Base-by-base conservation (phyloP, 2,329 filamentous ascomycete species). In the Phialophora expanda region DNA sequence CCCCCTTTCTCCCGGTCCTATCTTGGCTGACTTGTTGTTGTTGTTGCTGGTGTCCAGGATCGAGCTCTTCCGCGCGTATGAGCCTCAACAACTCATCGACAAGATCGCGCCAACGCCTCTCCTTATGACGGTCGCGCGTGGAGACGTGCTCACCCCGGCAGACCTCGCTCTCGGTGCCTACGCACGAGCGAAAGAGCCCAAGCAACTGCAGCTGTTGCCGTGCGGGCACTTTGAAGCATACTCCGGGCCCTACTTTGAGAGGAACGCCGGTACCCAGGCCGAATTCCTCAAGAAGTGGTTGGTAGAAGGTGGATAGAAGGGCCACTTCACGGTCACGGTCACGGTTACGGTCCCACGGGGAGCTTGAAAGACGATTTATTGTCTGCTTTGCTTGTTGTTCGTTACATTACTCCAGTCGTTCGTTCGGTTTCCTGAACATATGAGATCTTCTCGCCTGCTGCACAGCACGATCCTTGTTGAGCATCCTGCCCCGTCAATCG, bases 201-300 rank as follows among this genome's bases (percentile, higher is more conserved):
- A 81, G 69, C 70, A 78, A 62, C 69, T 81, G 56, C 70, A 75
- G 12, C 68, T 78, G 22, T 59, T 80, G 26, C 71, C 74, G 8
- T 75, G 76, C n/a, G 78, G 76, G 2, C 79, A 81, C 72, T 81
- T 80, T 69, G 78, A 79, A 64, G 73, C 66, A 11, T 80, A 79
- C 61, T 72, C 75, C 56, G 77, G 77, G 2, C 56, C 61, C 1
- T 60, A 62, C 12, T 71, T 71, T 64, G 68, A 70, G 38, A 64
- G 63, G 44, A 77, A 77, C 62, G 70, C 75, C 53, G 67, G 62
- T 7, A 69, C 58, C 17, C 76, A 79, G 69, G 67, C 73, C 14
- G 73, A 76, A 44, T 79, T 79, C 64, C 65, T 79, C 70, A 71
- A 71, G 66, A 69, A 69, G 53, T 68, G 63, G 64, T 56, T 71